Evolutionary conservation across 805 yeast species (phyloP).

Genomic region (Yamadazyma insecticola): DNA sequence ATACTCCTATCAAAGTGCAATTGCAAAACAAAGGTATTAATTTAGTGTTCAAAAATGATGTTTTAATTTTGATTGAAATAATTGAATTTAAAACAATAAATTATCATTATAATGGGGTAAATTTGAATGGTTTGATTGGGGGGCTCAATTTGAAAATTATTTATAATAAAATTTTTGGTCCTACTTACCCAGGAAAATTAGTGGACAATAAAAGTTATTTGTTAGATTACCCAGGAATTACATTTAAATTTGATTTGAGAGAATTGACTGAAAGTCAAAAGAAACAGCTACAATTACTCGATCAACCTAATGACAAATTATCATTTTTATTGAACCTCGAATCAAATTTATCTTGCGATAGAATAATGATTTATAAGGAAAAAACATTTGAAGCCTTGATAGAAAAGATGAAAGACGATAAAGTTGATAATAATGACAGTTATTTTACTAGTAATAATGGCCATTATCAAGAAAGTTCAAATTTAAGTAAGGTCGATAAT

Average conservation of each 20-base stretch:
- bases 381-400: conserved; percentile 1
- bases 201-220: conserved; percentile 29
- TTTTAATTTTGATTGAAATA: conserved; percentile 27
- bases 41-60: conserved; percentile 23
- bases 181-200: conserved; percentile 53
- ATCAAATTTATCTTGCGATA: conserved; percentile 1
- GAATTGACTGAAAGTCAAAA: too few relatives aligned
- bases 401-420: not conserved
- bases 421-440: not conserved
- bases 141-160: conserved; percentile 32
- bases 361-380: not conserved
- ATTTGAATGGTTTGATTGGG: conserved; percentile 22
- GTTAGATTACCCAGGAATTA: conserved; percentile 53
- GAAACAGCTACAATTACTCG: too few relatives aligned
- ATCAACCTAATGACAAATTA: too few relatives aligned
- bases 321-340: conserved; percentile 22
- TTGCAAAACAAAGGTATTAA: conserved; percentile 16
- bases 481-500: too few relatives aligned
- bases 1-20: conserved; percentile 21
- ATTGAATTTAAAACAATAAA: conserved; percentile 14
- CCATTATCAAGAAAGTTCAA: too few relatives aligned
- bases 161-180: conserved; percentile 57
- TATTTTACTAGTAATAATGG: too few relatives aligned
- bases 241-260: conserved; percentile 39
- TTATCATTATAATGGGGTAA: conserved; percentile 25